Base-by-base conservation (phyloP, 495 filamentous ascomycete genomes). In the Tuber magnatum region DNA sequence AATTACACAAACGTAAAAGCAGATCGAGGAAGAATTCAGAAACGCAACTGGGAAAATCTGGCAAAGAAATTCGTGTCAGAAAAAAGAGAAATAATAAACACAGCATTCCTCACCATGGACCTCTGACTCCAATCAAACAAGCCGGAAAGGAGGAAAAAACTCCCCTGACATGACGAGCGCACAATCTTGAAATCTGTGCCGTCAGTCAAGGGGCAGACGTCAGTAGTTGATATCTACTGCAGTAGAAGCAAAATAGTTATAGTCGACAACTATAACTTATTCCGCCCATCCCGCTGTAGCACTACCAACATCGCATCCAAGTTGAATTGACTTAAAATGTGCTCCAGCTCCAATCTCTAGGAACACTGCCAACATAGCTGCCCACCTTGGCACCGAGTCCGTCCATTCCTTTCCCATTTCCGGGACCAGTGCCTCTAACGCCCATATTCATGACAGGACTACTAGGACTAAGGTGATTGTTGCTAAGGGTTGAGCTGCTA, bases 261-360 rank as follows among this genome's bases (percentile, higher is more conserved):
- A 65, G 56, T 65, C 18, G 56, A 18, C 35, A 65, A 65, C n/a
- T 35, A 35, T 65, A 16, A 14, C 56, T 32, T 65, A 35, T 65
- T 65, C 56, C 32, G 32, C 28, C 56, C 14, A 35, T 32, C 56
- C 16, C 28, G 32, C 28, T 20, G 28, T 35, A 35, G 56, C 6
- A 35, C 18, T 35, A 18, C 28, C 56, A 7, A 65, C 32, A 16
- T 6, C 28, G 28, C 56, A 65, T 65, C 56, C 56, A 65, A 65
- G 28, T 65, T 65, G 56, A 65, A 65, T 35, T 65, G 56, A 35
- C 68, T 86, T 84, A 92, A 78, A 92, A 92, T 51, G 90, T 92
- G 83, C 90, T 91, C 90, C 90, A 92, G 79, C 88, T 88, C 90
- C 90, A 92, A 83, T 90, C 89, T 42, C 88, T 85, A 40, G 89